Evolutionary conservation across 2,329 filamentous ascomycete genomes (phyloP).

Genomic region (Exophiala mesophila): DNA sequence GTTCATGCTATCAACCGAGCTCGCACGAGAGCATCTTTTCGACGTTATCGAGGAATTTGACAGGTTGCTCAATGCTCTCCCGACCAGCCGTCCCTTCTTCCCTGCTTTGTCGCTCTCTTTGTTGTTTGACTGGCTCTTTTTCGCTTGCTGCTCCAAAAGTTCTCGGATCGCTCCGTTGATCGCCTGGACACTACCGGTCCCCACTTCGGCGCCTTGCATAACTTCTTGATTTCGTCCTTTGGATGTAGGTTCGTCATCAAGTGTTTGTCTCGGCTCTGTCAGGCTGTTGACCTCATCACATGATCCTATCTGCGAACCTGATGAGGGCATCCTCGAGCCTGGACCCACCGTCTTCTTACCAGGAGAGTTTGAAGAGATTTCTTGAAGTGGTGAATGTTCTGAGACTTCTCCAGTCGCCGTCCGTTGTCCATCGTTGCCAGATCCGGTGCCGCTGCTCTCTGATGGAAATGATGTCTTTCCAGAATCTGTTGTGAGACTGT

Average conservation of each 20-base stretch:
- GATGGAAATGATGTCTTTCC: too few relatives aligned
- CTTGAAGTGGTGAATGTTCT: conserved; percentile 28
- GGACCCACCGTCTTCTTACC: conserved; percentile 7
- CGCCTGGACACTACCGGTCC: conserved; percentile 17
- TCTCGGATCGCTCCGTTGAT: conserved; percentile 38
- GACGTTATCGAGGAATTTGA: conserved; percentile 35
- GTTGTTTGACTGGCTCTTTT: conserved; percentile 23
- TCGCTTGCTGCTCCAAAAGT: conserved; percentile 38
- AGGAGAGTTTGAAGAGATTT: conserved; percentile 31
- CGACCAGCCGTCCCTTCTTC: conserved; percentile 36
- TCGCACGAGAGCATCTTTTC: conserved; percentile 38
- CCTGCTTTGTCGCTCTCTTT: conserved; percentile 18
- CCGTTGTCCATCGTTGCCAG: too few relatives aligned
- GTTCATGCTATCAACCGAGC: conserved; percentile 48
- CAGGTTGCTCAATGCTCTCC: conserved; percentile 39
- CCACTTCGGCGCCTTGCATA: conserved; percentile 1
- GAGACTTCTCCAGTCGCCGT: background rate
- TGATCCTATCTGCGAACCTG: background rate
- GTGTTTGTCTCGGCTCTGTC: too few relatives aligned
- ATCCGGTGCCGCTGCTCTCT: too few relatives aligned
- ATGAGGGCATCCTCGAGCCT: background rate
- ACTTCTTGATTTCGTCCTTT: background rate
- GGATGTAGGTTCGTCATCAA: too few relatives aligned
- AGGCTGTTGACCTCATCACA: background rate
- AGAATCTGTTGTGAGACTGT: too few relatives aligned